phyloP scores from a whole-genome alignment of 108 stramenopile genomes.

The Nannochloropsis gaditana region DNA sequence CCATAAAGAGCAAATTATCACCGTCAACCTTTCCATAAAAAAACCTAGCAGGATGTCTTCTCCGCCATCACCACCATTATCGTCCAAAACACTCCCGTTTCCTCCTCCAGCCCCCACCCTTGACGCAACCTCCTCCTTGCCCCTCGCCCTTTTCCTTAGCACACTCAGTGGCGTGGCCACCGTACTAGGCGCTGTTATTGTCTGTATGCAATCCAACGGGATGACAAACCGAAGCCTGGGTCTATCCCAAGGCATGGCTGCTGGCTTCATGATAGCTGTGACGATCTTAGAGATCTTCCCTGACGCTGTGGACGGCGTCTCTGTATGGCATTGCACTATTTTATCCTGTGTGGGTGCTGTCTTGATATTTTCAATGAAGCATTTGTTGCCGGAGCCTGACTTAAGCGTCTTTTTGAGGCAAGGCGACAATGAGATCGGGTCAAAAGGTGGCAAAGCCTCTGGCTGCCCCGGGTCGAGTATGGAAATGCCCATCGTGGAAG shows the following conservation, averaged over 20 bases:
- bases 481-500: not conserved
- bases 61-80: not conserved
- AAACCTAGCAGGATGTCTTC: not conserved
- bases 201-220: not conserved
- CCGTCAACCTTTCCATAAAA: not conserved
- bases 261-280: slow-evolving; percentile 77
- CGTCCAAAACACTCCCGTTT: not conserved
- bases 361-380: slow-evolving; percentile 51
- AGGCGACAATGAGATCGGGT: not conserved
- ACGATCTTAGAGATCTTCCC: slow-evolving; percentile 70
- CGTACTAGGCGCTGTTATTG: not conserved
- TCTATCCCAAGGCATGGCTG: slow-evolving; percentile 61
- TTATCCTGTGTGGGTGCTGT: slow-evolving; percentile 23
- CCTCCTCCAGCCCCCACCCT: not conserved
- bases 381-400: slow-evolving; percentile 59
- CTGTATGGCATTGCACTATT: slow-evolving; percentile 24
- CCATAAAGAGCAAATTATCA: too few species aligned
- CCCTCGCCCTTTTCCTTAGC: not conserved
- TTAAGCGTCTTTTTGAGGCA: not conserved
- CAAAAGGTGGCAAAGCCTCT: too few species aligned
- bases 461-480: too few species aligned
- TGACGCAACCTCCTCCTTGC: not conserved
- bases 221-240: slow-evolving; percentile 55
- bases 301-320: slow-evolving; percentile 56
- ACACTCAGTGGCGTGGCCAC: not conserved